Evolutionary conservation across 2,329 filamentous ascomycete genomes (phyloP).

Genomic region (Paraconiothyrium brasiliense): DNA sequence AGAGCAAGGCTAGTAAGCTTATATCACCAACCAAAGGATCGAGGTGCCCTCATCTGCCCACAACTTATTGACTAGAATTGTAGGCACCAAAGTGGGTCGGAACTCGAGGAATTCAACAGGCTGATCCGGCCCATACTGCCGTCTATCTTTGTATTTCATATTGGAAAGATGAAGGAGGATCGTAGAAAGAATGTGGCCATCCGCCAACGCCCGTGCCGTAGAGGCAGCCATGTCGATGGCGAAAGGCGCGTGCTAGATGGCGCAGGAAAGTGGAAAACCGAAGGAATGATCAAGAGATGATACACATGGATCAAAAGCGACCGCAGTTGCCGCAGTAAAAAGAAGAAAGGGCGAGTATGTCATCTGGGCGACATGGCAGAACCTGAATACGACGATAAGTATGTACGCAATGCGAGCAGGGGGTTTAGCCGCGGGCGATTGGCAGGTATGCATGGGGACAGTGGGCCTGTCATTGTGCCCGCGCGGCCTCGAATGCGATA

Average conservation of each 20-base stretch:
- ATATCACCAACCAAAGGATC: constrained; percentile 34
- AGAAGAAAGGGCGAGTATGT: constrained; percentile 13
- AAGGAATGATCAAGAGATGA: neutral
- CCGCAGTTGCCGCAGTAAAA: neutral
- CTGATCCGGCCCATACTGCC: constrained; percentile 42
- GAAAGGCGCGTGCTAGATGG: neutral
- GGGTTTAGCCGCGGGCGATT: constrained; percentile 21
- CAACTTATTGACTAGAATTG: constrained; percentile 42
- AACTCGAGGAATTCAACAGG: constrained; percentile 47
- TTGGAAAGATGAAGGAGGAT: constrained; percentile 41
- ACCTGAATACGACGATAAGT: constrained; percentile 19
- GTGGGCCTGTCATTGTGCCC: constrained; percentile 21
- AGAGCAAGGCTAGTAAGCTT: too few relatives aligned
- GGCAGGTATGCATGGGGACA: constrained; percentile 25
- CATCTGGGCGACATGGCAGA: constrained; percentile 15
- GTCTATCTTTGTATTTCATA: constrained; percentile 42
- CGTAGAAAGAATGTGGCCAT: constrained; percentile 37
- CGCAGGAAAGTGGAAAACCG: neutral
- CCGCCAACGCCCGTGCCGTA: constrained; percentile 25
- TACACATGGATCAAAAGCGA: constrained; percentile 11
- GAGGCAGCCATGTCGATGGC: constrained; percentile 34
- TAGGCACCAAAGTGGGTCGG: constrained; percentile 44
- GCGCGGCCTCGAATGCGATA: constrained; percentile 6
- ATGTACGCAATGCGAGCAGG: constrained; percentile 27
- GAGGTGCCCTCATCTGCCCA: constrained; percentile 46